Percentiles rank a stretch among this genome's conserved stretches.
Evolutionary conservation across 2,329 filamentous ascomycete species (phyloP).

Genomic region (Cladophialophora yegresii): DNA sequence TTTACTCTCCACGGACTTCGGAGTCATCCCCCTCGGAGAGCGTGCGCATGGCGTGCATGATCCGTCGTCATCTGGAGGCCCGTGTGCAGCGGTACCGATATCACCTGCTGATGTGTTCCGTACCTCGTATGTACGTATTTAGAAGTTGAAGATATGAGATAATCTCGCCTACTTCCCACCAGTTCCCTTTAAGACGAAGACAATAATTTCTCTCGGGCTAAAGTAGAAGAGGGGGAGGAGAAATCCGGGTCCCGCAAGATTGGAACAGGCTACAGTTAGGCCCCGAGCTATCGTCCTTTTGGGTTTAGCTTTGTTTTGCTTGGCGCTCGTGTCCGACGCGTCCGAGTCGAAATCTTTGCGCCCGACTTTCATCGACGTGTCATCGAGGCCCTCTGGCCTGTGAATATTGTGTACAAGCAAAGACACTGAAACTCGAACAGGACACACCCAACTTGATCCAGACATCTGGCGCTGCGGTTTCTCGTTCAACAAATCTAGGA

Average conservation of each 20-base stretch:
- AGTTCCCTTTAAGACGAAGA: background rate
- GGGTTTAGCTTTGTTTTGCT: background rate
- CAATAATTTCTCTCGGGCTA: slow-evolving; percentile 3
- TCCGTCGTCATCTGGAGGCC: background rate
- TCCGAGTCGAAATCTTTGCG: background rate
- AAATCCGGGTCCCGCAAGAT: slow-evolving; percentile 3
- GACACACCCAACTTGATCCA: background rate
- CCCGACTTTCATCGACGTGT: slow-evolving; percentile 1
- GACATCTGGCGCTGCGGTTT: background rate
- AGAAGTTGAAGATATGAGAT: background rate
- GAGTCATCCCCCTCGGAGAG: background rate
- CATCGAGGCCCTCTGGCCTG: background rate
- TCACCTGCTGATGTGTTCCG: background rate
- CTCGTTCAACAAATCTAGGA: background rate
- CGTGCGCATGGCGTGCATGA: background rate
- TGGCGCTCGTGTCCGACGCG: slow-evolving; percentile 2
- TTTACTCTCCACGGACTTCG: background rate
- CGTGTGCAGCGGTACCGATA: background rate
- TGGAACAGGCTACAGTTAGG: background rate
- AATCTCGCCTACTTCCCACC: background rate
- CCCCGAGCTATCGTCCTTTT: background rate
- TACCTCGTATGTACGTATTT: background rate
- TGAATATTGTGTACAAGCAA: background rate
- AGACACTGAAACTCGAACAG: slow-evolving; percentile 12
- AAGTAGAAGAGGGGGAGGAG: background rate